phyloP scores from a whole-genome alignment of 768 basidiomycete genomes.

The Infundibulicybe gibba region DNA sequence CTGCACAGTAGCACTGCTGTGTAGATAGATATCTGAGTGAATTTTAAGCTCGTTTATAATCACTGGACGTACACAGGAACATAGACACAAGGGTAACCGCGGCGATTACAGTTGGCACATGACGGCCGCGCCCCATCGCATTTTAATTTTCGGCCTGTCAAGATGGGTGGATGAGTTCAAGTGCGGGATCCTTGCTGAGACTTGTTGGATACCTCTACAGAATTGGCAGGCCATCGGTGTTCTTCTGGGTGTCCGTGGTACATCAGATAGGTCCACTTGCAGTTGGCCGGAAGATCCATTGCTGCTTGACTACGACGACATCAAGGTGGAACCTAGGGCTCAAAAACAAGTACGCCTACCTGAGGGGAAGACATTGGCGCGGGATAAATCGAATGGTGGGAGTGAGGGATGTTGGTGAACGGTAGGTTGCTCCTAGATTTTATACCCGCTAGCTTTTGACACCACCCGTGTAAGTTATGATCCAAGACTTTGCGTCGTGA shows the following conservation, averaged over 20 bases:
- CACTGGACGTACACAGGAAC: constrained; percentile 58
- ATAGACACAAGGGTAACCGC: constrained; percentile 57
- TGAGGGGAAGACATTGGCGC: no score
- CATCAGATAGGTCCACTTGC: neutral
- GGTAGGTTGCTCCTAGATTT: no score
- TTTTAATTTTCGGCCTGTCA: constrained; percentile 66
- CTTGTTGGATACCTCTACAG: constrained; percentile 49
- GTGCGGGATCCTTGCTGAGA: neutral
- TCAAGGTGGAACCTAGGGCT: no score
- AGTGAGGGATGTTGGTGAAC: no score
- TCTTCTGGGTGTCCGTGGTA: constrained; percentile 30
- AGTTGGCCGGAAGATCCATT: no score
- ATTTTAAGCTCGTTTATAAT: constrained; percentile 3
- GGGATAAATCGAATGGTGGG: no score
- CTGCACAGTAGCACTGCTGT: constrained; percentile 22
- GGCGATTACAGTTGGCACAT: constrained; percentile 63
- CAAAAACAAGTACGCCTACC: no score
- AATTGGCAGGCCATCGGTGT: constrained; percentile 75
- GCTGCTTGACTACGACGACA: no score
- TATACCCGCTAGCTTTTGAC: no score
- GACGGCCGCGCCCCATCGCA: constrained; percentile 64
- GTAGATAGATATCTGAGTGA: neutral
- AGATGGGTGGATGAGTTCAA: neutral
- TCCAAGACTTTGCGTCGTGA: no score
- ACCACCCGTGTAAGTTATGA: no score